A percentile compares a stretch with the other conserved stretches of the same genome.
phyloP scores from a whole-genome alignment of 345 rosid genomes.

The Pistacia vera region DNA sequence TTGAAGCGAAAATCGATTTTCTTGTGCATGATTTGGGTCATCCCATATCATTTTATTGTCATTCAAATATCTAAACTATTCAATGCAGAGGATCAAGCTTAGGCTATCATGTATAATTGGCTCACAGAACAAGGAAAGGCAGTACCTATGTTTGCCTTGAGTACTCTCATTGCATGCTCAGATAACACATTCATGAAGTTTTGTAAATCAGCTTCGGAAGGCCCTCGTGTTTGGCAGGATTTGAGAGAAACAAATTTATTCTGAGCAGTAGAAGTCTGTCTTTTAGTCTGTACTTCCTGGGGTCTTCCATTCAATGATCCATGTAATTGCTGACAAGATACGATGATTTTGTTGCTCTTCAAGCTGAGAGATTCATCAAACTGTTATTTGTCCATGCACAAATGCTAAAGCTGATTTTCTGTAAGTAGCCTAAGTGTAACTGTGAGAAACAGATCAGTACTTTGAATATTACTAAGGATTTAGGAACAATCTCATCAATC shows the following conservation, averaged over 20 bases:
- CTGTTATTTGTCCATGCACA: no score
- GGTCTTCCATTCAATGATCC: not conserved
- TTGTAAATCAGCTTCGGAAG: constrained; percentile 57
- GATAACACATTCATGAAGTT: constrained; percentile 38
- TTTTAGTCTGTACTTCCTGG: not conserved
- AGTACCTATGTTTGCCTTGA: constrained; percentile 34
- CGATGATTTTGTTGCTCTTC: no score
- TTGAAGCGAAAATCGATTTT: constrained; percentile 55
- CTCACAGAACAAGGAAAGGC: constrained; percentile 49
- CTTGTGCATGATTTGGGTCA: constrained; percentile 56
- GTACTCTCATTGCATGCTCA: constrained; percentile 52
- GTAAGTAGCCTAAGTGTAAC: no score
- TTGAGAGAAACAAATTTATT: constrained; percentile 46
- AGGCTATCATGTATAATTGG: constrained; percentile 75
- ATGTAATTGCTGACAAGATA: no score
- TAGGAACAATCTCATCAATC: no score
- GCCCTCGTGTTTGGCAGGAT: constrained; percentile 61
- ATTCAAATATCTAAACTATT: constrained; percentile 53
- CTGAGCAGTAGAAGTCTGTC: constrained; percentile 7
- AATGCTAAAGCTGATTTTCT: no score
- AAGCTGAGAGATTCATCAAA: no score
- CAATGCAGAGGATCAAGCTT: constrained; percentile 49
- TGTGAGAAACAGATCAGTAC: no score
- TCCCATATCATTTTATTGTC: constrained; percentile 40
- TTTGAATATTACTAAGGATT: no score